Conservation (phyloP, 257 asterid genomes). For the Primulina tabacum region DNA sequence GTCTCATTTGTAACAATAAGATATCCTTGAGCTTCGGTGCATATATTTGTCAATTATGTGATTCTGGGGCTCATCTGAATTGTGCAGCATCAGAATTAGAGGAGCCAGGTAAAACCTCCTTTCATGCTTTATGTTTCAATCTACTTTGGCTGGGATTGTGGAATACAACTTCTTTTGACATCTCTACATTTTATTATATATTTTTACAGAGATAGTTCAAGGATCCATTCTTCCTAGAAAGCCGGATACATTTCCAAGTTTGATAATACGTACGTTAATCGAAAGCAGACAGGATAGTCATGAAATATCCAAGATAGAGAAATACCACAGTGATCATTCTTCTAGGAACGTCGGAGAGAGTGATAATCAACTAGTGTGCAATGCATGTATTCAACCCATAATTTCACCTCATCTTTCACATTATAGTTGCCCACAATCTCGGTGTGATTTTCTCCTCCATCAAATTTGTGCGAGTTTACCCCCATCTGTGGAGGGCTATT, state of each 20-base stretch:
- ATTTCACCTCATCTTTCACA: background rate
- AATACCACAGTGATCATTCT: background rate
- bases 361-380: background rate
- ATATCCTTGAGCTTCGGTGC: background rate
- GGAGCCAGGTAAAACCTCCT: background rate
- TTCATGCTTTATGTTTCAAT: too few species aligned
- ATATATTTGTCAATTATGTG: background rate
- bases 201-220: background rate
- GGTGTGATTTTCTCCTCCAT: background rate
- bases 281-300: background rate
- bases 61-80: background rate
- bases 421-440: background rate
- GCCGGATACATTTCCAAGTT: background rate
- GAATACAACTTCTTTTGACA: too few species aligned
- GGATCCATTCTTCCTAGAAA: background rate
- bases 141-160: background rate
- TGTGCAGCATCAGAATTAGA: background rate
- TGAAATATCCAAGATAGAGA: background rate
- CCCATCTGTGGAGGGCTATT: background rate
- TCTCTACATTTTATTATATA: too few species aligned
- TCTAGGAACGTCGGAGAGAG: background rate
- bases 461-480: background rate
- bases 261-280: background rate
- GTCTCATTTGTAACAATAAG: background rate
- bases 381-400: background rate